Percentiles rank a stretch among this genome's conserved stretches.
These are phyloP conservation scores for Epichloe brachyelytri DNA, from an alignment of 2,329 filamentous ascomycete species.

Conservation along the genomic window DNA sequence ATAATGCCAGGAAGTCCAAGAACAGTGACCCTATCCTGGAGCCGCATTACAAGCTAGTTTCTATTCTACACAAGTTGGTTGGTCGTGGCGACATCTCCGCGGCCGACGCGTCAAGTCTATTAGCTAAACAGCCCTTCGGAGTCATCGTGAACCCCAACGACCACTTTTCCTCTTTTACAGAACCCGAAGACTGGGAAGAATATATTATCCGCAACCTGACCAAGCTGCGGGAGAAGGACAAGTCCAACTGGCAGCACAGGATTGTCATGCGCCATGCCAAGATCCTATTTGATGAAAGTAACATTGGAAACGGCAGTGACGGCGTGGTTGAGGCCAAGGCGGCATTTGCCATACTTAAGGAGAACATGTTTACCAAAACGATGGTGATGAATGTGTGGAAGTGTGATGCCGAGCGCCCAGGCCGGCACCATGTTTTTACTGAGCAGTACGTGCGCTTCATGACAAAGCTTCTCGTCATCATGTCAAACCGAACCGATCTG, in stretches of 20 bases:
- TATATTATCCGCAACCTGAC: slow-evolving; percentile 39
- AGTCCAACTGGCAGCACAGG: slow-evolving; percentile 90
- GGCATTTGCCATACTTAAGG: slow-evolving; percentile 62
- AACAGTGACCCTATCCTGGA: slow-evolving; percentile 70
- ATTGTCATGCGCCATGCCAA: slow-evolving; percentile 64
- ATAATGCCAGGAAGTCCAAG: slow-evolving; percentile 39
- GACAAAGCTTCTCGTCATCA: slow-evolving; percentile 57
- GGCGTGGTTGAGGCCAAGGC: slow-evolving; percentile 57
- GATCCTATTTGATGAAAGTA: slow-evolving; percentile 37
- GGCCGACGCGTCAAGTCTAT: slow-evolving; percentile 36
- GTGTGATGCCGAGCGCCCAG: slow-evolving; percentile 71
- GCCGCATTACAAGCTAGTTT: slow-evolving; percentile 84
- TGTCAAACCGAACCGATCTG: slow-evolving; percentile 62
- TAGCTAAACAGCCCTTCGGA: slow-evolving; percentile 44
- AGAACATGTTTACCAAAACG: slow-evolving; percentile 75
- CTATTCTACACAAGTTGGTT: slow-evolving; percentile 71
- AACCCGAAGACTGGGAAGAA: slow-evolving; percentile 46
- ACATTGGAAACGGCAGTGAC: slow-evolving; percentile 26
- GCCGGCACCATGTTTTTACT: slow-evolving; percentile 85
- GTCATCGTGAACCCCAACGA: slow-evolving; percentile 20
- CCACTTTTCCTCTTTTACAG: slow-evolving; percentile 21
- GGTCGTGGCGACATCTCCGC: slow-evolving; percentile 33
- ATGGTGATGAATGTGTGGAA: slow-evolving; percentile 95
- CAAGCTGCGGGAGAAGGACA: slow-evolving; percentile 57
- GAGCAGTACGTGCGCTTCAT: slow-evolving; percentile 78